These are phyloP conservation scores for Aspergillus latus DNA, from an alignment of 2,329 filamentous ascomycete species.

Conservation along the genomic window DNA sequence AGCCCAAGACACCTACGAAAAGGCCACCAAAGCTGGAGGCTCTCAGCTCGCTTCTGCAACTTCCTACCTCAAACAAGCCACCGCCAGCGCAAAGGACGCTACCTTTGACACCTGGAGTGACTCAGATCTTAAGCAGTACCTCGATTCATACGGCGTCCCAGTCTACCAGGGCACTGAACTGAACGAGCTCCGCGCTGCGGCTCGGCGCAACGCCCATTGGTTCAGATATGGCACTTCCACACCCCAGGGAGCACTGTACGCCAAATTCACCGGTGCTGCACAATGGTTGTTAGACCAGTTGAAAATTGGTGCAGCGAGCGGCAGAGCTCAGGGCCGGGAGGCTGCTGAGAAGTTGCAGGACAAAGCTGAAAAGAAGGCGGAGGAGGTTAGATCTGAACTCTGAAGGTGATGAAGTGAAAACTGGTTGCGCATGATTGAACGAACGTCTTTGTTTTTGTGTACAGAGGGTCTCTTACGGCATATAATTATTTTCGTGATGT, in stretches of 20 bases:
- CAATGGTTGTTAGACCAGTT: slow-evolving; percentile 53
- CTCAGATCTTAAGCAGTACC: slow-evolving; percentile 72
- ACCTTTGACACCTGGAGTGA: slow-evolving; percentile 72
- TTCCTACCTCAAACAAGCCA: slow-evolving; percentile 66
- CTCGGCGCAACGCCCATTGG: slow-evolving; percentile 71
- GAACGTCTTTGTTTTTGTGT: slow-evolving; percentile 2
- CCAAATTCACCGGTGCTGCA: slow-evolving; percentile 55
- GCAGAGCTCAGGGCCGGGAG: slow-evolving; percentile 50
- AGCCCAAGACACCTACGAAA: slow-evolving; percentile 47
- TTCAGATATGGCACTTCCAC: slow-evolving; percentile 73
- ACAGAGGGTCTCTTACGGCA: slow-evolving; percentile 2
- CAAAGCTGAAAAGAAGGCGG: slow-evolving; percentile 54
- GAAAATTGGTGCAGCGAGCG: slow-evolving; percentile 49
- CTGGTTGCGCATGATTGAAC: not conserved
- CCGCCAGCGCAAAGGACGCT: slow-evolving; percentile 62
- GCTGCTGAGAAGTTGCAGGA: slow-evolving; percentile 44
- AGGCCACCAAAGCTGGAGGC: slow-evolving; percentile 50
- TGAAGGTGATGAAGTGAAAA: slow-evolving; percentile 19
- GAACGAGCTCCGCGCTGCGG: slow-evolving; percentile 69
- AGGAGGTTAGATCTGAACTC: slow-evolving; percentile 33
- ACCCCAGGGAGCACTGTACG: slow-evolving; percentile 65
- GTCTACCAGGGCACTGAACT: slow-evolving; percentile 66
- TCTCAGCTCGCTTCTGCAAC: slow-evolving; percentile 63
- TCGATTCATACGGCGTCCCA: slow-evolving; percentile 74
- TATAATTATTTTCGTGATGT: slow-evolving; percentile 3